These are phyloP conservation scores for Brettanomyces custersianus DNA, from an alignment of 805 yeast species.

Conservation along the genomic window DNA sequence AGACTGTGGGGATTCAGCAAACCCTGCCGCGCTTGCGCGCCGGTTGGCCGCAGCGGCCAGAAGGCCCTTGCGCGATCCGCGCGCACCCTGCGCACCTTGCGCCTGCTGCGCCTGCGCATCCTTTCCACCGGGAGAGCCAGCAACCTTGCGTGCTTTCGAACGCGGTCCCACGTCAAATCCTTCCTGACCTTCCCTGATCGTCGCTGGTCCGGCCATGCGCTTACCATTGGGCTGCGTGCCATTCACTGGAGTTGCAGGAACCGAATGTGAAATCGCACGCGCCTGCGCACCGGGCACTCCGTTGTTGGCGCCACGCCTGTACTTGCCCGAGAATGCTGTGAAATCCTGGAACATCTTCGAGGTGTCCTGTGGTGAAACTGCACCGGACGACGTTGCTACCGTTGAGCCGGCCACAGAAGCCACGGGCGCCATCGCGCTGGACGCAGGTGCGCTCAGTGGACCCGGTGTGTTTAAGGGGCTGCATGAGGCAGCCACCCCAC, in stretches of 20 bases:
- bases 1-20: no score
- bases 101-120: no score
- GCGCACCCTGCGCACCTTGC: no score
- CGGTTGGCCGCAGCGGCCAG: no score
- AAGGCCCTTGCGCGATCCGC: no score
- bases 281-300: slow-evolving; percentile 6
- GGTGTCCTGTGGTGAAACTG: background rate
- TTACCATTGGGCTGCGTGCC: background rate
- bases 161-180: background rate
- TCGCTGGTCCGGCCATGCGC: slow-evolving; percentile 4
- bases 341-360: slow-evolving; percentile 7
- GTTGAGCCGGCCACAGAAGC: no score
- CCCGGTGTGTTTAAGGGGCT: background rate
- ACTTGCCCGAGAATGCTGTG: slow-evolving; percentile 12
- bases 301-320: slow-evolving; percentile 4
- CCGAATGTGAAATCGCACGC: slow-evolving; percentile 20
- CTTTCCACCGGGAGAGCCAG: no score
- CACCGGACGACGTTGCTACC: no score
- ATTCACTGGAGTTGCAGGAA: slow-evolving; percentile 27
- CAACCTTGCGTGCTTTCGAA: no score
- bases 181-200: slow-evolving; percentile 11
- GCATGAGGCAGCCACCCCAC: background rate
- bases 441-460: slow-evolving; percentile 1
- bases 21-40: no score
- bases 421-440: no score